Evolutionary conservation across 495 filamentous ascomycete species (phyloP).

Genomic region (Apodospora peruviana): DNA sequence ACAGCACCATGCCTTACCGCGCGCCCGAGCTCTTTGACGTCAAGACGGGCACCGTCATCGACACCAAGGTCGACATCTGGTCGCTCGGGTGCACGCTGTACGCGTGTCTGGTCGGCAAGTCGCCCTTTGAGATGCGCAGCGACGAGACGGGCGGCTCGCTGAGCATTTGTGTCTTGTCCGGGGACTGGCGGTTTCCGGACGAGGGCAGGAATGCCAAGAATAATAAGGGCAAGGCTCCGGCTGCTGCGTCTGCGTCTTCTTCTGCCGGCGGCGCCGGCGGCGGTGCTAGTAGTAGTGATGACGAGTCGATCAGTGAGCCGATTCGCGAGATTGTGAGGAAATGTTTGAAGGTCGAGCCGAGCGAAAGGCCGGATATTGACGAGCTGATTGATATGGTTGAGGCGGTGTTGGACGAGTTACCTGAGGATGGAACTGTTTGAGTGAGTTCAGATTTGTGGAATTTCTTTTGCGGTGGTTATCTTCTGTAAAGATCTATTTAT

Average conservation of each 20-base stretch:
- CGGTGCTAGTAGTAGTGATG: conserved; percentile 12
- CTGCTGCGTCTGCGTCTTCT: conserved; percentile 1
- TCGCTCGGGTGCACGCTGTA: conserved; percentile 93
- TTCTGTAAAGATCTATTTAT: too few species aligned
- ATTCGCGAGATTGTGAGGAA: conserved; percentile 81
- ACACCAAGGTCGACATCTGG: conserved; percentile 98
- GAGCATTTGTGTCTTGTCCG: conserved; percentile 83
- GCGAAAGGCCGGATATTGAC: conserved; percentile 83
- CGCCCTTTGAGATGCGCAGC: conserved; percentile 88
- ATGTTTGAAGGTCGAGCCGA: conserved; percentile 89
- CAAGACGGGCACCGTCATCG: conserved; percentile 84
- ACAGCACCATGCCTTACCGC: conserved; percentile 97
- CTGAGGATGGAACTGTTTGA: conserved; percentile 55
- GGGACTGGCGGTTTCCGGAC: conserved; percentile 92
- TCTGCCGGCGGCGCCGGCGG: conserved; percentile 12
- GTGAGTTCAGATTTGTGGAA: background rate
- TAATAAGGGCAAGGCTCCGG: conserved; percentile 46
- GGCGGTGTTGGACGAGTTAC: conserved; percentile 64
- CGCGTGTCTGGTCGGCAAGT: conserved; percentile 92
- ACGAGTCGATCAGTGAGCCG: conserved; percentile 57
- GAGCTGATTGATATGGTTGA: conserved; percentile 80
- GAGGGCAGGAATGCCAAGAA: conserved; percentile 52
- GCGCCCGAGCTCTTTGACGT: conserved; percentile 98
- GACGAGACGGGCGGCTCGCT: conserved; percentile 94
- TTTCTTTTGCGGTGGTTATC: background rate